A percentile compares a stretch with the other conserved stretches of the same genome.
Conservation (phyloP, 345 rosid genomes). For the Salix caprea region DNA sequence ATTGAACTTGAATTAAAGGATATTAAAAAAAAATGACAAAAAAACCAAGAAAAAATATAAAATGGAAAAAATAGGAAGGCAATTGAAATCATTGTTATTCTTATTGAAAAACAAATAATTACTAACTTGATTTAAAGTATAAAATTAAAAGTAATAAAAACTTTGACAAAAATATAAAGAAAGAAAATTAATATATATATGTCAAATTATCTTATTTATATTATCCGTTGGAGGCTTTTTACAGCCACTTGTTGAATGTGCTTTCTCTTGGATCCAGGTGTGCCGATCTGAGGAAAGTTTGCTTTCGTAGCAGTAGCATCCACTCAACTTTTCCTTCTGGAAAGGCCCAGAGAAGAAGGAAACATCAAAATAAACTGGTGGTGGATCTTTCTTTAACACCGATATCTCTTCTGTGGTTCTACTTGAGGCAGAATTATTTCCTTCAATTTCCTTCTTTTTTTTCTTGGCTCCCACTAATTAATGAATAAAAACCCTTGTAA, state of each 20-base stretch:
- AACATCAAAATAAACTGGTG: background rate
- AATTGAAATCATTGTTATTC: no score
- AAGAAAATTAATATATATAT: no score
- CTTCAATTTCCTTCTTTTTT: no score
- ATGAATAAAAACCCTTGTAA: background rate
- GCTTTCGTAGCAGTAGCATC: background rate
- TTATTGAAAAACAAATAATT: no score
- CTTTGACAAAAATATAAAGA: no score
- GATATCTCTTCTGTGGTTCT: background rate
- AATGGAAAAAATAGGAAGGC: rapidly evolving
- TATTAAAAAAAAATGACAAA: no score
- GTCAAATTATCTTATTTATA: no score
- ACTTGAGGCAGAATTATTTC: background rate
- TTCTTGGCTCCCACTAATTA: background rate
- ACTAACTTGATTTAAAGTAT: no score
- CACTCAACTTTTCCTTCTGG: background rate
- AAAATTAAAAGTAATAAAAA: no score
- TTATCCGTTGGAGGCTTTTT: background rate
- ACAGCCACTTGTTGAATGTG: background rate
- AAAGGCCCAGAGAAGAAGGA: background rate
- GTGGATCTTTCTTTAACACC: background rate
- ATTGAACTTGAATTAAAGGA: no score
- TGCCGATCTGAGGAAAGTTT: background rate
- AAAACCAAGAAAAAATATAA: no score
- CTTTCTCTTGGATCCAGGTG: background rate